Evolutionary conservation across 768 basidiomycete species (phyloP).

Genomic region (Cystofilobasidium macerans): DNA sequence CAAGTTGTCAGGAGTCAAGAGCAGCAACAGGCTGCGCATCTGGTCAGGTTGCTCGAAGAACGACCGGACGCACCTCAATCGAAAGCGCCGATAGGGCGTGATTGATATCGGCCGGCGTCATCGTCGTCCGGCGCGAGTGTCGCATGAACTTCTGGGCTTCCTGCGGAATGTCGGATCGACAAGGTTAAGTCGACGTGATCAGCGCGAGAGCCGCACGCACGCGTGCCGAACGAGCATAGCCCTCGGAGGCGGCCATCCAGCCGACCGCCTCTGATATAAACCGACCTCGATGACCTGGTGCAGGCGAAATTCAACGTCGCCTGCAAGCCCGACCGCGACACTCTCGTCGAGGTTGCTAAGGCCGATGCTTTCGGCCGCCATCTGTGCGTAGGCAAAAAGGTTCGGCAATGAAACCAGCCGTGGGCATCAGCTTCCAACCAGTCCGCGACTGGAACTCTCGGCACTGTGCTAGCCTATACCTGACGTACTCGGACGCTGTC

Average conservation of each 20-base stretch:
- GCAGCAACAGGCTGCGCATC: no score
- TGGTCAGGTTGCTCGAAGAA: no score
- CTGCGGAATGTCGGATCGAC: constrained; percentile 40
- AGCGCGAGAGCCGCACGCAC: background rate
- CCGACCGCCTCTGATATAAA: no score
- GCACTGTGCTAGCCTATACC: background rate
- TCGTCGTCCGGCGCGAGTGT: constrained; percentile 77
- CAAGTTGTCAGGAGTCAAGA: background rate
- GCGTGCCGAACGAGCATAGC: no score
- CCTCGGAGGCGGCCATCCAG: no score
- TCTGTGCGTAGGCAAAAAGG: constrained; percentile 46
- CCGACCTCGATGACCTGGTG: constrained; percentile 85
- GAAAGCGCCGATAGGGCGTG: constrained; percentile 86
- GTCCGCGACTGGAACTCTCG: no score
- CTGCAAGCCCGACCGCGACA: constrained; percentile 74
- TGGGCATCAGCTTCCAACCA: background rate
- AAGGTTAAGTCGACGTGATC: background rate
- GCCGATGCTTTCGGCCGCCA: constrained; percentile 78
- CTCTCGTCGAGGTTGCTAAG: constrained; percentile 62
- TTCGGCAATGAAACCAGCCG: background rate
- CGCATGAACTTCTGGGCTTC: constrained; percentile 97
- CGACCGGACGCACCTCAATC: constrained; percentile 51
- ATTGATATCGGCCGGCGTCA: constrained; percentile 84
- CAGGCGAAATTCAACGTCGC: constrained; percentile 92
- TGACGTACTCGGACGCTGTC: constrained; percentile 7